These are phyloP conservation scores for Yamagishiella unicocca DNA, from an alignment of 139 green algal genomes.

Conservation along the genomic window DNA sequence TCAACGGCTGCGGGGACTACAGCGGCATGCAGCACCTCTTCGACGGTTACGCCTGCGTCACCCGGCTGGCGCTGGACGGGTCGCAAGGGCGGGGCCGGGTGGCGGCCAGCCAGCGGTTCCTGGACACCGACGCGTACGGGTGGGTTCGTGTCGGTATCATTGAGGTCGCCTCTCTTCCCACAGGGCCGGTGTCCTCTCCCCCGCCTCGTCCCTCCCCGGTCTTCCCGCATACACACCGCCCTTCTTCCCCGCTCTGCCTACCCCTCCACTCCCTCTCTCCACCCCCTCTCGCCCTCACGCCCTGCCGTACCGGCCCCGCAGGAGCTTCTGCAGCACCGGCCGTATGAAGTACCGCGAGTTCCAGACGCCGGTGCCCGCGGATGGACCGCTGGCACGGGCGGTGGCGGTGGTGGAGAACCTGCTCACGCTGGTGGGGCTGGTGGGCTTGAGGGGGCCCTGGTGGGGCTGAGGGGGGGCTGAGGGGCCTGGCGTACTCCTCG, in stretches of 20 bases:
- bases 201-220: no score
- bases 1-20: constrained; percentile 74
- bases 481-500: no score
- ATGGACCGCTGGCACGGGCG: constrained; percentile 38
- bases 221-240: no score
- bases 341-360: constrained; percentile 78
- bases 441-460: no score
- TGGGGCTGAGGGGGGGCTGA: no score
- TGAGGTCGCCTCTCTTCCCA: no score
- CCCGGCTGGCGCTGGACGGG: constrained; percentile 62
- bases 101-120: constrained; percentile 54
- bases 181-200: no score
- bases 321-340: constrained; percentile 56
- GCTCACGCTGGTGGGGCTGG: neutral
- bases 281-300: no score
- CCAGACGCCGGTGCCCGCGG: constrained; percentile 53
- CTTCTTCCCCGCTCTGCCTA: no score
- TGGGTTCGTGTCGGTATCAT: no score
- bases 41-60: constrained; percentile 80
- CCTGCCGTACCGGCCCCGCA: no score
- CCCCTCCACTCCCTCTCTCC: no score
- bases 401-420: constrained; percentile 35
- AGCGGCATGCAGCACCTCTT: constrained; percentile 78
- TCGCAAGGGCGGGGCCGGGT: constrained; percentile 45
- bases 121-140: constrained; percentile 60